Conservation (phyloP, 106 monocot species). For the Phalaenopsis equestris region DNA sequence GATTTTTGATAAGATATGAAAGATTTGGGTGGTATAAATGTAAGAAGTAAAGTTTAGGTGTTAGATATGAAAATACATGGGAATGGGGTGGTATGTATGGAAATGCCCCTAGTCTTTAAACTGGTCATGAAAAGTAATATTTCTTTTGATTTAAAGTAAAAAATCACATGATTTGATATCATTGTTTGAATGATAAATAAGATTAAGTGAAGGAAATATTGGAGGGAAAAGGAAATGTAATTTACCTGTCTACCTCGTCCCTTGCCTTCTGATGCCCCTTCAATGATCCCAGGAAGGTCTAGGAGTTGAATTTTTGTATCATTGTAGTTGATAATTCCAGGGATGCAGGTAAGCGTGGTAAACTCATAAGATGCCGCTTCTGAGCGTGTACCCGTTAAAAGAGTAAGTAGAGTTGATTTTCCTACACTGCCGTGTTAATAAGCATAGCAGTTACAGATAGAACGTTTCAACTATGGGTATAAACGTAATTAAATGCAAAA, state of each 20-base stretch:
- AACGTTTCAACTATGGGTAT: not conserved
- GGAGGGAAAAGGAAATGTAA: not conserved
- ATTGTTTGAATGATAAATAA: not conserved
- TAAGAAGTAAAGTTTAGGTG: too few species aligned
- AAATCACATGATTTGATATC: not conserved
- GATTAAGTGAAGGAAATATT: not conserved
- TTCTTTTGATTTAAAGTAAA: not conserved
- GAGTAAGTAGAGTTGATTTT: slow-evolving; percentile 86
- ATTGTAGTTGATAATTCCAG: slow-evolving; percentile 97
- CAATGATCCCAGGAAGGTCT: slow-evolving; percentile 99
- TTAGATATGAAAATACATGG: too few species aligned
- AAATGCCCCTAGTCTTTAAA: not conserved
- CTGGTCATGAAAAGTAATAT: not conserved
- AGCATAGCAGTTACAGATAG: not conserved
- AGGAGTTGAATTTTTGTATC: slow-evolving; percentile 98
- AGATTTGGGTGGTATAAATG: too few species aligned
- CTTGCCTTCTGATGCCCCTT: slow-evolving; percentile 99
- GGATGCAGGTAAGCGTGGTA: slow-evolving; percentile 97
- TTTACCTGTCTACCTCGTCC: slow-evolving; percentile 96
- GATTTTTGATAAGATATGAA: too few species aligned
- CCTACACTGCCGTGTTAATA: slow-evolving; percentile 67
- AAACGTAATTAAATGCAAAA: not conserved
- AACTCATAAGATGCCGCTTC: slow-evolving; percentile 99
- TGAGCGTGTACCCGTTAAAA: slow-evolving; percentile 94
- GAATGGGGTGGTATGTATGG: too few species aligned